A percentile compares a stretch with the other conserved stretches of the same genome.
Evolutionary conservation across 768 basidiomycete genomes (phyloP).

Genomic region (Suillus cothurnatus): DNA sequence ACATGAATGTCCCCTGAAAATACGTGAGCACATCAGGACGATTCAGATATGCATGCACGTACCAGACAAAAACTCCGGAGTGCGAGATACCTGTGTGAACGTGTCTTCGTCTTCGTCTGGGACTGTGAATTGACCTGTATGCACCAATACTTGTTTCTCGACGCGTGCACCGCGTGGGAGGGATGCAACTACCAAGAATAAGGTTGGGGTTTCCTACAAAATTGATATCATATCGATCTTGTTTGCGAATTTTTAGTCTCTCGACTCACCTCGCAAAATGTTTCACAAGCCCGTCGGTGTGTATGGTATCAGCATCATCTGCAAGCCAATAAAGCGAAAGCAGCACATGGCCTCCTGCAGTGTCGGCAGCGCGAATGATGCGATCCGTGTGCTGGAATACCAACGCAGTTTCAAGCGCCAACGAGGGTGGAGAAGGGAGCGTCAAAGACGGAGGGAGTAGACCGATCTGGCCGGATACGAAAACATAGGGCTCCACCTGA

Average conservation of each 20-base stretch:
- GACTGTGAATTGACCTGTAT: conserved; percentile 61
- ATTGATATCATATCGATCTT: neutral
- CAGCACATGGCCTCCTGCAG: conserved; percentile 61
- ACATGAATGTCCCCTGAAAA: neutral
- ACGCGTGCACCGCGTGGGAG: conserved; percentile 73
- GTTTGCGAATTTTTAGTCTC: neutral
- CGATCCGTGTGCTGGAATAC: conserved; percentile 79
- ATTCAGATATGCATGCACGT: neutral
- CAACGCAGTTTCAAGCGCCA: conserved; percentile 70
- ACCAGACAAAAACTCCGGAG: conserved; percentile 48
- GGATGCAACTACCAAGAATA: conserved; percentile 63
- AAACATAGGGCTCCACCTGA: conserved; percentile 76
- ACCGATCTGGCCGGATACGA: conserved; percentile 95
- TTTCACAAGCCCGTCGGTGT: conserved; percentile 41
- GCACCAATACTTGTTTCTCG: conserved; percentile 76
- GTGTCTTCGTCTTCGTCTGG: conserved; percentile 52
- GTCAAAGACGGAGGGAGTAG: conserved; percentile 74
- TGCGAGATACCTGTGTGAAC: conserved; percentile 29
- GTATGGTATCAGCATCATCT: conserved; percentile 38
- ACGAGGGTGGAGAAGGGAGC: conserved; percentile 51
- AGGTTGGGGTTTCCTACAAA: conserved; percentile 40
- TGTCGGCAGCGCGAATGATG: conserved; percentile 58
- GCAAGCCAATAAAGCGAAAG: conserved; percentile 76
- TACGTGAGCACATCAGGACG: neutral
- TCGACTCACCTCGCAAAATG: conserved; percentile 21